A percentile compares a stretch with the other conserved stretches of the same genome.
phyloP scores from a whole-genome alignment of 2,329 filamentous ascomycete species.

The Laburnicola sp. region DNA sequence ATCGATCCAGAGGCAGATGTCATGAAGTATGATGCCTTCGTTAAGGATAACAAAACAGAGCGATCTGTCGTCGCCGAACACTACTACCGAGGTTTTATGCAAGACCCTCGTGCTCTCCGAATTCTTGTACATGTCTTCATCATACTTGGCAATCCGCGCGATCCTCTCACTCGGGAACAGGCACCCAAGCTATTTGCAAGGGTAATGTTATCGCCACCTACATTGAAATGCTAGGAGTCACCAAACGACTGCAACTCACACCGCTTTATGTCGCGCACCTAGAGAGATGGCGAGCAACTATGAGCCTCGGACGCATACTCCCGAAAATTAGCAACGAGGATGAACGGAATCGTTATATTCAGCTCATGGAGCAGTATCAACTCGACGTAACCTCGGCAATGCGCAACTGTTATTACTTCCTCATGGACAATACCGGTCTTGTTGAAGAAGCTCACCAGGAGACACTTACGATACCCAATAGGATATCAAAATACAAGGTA shows the following conservation, averaged over 20 bases:
- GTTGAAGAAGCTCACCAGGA: constrained; percentile 27
- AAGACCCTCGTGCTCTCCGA: constrained; percentile 50
- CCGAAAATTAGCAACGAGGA: constrained; percentile 69
- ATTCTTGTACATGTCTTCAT: constrained; percentile 61
- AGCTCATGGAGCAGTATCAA: constrained; percentile 72
- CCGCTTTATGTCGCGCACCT: constrained; percentile 88
- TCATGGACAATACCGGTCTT: constrained; percentile 29
- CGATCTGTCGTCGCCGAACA: constrained; percentile 27
- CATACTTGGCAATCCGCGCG: constrained; percentile 58
- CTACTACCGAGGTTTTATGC: constrained; percentile 39
- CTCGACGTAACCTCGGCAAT: constrained; percentile 75
- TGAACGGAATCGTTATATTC: constrained; percentile 69
- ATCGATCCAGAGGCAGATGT: constrained; percentile 36
- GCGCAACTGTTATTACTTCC: constrained; percentile 63
- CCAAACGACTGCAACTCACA: constrained; percentile 74
- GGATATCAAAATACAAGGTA: constrained; percentile 47
- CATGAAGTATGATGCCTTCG: constrained; percentile 15
- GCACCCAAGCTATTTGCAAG: constrained; percentile 51
- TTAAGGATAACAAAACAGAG: constrained; percentile 23
- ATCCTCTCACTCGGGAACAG: constrained; percentile 16
- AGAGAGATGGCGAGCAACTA: constrained; percentile 64
- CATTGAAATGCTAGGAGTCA: constrained; percentile 74
- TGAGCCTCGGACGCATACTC: constrained; percentile 74
- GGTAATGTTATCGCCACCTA: constrained; percentile 82
- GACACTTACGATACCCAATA: constrained; percentile 32